phyloP scores from a whole-genome alignment of 805 yeast genomes.

The Barnettozyma californica region DNA sequence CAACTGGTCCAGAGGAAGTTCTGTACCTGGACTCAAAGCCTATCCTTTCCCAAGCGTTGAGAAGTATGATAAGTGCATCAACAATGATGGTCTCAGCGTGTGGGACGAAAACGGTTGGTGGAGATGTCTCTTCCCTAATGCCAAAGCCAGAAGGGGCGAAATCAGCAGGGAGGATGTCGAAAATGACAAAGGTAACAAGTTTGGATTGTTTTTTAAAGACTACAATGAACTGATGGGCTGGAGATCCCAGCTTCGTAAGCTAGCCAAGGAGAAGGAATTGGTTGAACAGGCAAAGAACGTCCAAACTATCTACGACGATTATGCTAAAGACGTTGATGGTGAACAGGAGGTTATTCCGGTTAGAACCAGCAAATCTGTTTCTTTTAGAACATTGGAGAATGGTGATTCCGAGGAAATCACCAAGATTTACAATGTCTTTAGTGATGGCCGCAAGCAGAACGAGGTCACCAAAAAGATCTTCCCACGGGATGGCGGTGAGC shows the following conservation, averaged over 20 bases:
- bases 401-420: slow-evolving; percentile 40
- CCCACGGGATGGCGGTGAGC: slow-evolving; percentile 34
- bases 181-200: slow-evolving; percentile 35
- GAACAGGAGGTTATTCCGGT: slow-evolving; percentile 23
- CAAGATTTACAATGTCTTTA: slow-evolving; percentile 31
- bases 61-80: slow-evolving; percentile 59
- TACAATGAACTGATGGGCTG: slow-evolving; percentile 64
- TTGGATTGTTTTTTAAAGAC: slow-evolving; percentile 59
- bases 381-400: slow-evolving; percentile 33
- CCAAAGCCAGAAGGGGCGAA: slow-evolving; percentile 28
- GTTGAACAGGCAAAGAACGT: slow-evolving; percentile 13
- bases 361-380: slow-evolving; percentile 34
- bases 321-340: slow-evolving; percentile 20
- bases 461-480: slow-evolving; percentile 33
- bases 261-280: slow-evolving; percentile 34
- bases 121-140: slow-evolving; percentile 82
- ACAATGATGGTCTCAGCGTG: slow-evolving; percentile 59
- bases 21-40: slow-evolving; percentile 39
- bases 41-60: slow-evolving; percentile 53
- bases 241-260: slow-evolving; percentile 49
- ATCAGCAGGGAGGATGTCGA: slow-evolving; percentile 56
- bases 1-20: slow-evolving; percentile 13
- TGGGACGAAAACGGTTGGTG: slow-evolving; percentile 88
- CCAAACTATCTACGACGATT: slow-evolving; percentile 20
- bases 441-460: slow-evolving; percentile 38